phyloP scores from a whole-genome alignment of 2,329 filamentous ascomycete genomes.

The Paramyrothecium roridum region DNA sequence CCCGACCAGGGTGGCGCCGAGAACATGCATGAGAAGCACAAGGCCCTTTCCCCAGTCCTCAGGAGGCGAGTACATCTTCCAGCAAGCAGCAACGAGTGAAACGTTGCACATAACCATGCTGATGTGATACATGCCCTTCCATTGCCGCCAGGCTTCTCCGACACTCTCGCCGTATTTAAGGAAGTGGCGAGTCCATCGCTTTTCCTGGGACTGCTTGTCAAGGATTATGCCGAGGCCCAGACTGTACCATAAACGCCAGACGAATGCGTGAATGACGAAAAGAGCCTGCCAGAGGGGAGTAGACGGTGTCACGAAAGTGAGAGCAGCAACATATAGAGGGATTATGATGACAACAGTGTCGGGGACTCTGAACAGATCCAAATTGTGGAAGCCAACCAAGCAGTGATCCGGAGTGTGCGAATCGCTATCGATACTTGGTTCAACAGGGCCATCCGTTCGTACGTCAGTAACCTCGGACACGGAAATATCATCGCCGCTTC shows the following conservation, averaged over 20 bases:
- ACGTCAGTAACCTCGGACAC: conserved; percentile 20
- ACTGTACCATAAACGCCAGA: conserved; percentile 90
- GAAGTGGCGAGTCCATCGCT: conserved; percentile 96
- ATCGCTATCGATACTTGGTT: conserved; percentile 23
- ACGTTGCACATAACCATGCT: conserved; percentile 88
- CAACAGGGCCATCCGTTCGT: conserved; percentile 15
- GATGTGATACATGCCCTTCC: conserved; percentile 94
- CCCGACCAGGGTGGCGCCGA: conserved; percentile 76
- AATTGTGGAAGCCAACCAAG: conserved; percentile 75
- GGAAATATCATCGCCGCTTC: conserved; percentile 23
- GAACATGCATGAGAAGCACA: conserved; percentile 79
- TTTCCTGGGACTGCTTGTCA: conserved; percentile 80
- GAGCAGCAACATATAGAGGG: conserved; percentile 68
- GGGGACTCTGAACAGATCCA: conserved; percentile 84
- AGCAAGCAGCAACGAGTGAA: conserved; percentile 85
- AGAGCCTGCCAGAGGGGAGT: conserved; percentile 72
- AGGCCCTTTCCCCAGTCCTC: conserved; percentile 84
- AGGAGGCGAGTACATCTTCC: conserved; percentile 94
- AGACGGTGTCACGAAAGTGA: conserved; percentile 74
- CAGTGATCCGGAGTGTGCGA: conserved; percentile 72
- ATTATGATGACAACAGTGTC: conserved; percentile 79
- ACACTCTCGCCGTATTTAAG: conserved; percentile 92
- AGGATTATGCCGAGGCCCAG: conserved; percentile 84
- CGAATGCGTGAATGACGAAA: conserved; percentile 75
- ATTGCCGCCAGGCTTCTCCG: conserved; percentile 93